These are phyloP conservation scores for Annulohypoxylon truncatum DNA, from an alignment of 2,329 filamentous ascomycete species.

Conservation along the genomic window DNA sequence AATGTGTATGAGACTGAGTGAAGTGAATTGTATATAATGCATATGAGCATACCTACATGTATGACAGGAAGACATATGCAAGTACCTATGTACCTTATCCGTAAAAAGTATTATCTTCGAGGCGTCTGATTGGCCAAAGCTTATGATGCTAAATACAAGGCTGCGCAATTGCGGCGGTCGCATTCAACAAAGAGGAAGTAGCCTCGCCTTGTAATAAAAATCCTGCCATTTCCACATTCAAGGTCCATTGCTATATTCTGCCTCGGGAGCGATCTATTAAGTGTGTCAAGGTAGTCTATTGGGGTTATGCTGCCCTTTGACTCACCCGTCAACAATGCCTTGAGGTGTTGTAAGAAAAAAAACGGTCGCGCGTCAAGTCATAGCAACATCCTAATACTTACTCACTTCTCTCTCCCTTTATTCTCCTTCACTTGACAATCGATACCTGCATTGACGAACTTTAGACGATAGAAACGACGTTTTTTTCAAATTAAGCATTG, in stretches of 20 bases:
- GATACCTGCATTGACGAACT: not conserved
- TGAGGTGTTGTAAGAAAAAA: constrained; percentile 27
- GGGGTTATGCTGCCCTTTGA: constrained; percentile 28
- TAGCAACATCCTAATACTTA: not conserved
- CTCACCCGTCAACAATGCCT: constrained; percentile 28
- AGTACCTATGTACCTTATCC: constrained; percentile 1
- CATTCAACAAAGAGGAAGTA: constrained; percentile 26
- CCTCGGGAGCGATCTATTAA: not conserved
- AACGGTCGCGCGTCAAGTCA: constrained; percentile 2
- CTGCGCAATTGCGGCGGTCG: constrained; percentile 23
- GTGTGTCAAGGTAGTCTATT: not conserved
- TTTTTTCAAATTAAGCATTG: not conserved
- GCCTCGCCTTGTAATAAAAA: constrained; percentile 24
- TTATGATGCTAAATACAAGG: constrained; percentile 33
- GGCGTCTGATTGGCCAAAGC: constrained; percentile 27
- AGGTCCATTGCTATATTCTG: not conserved
- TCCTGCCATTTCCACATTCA: not conserved
- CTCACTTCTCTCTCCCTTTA: not conserved
- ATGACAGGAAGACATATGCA: too few relatives aligned
- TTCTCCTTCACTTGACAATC: not conserved
- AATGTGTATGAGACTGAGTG: too few relatives aligned
- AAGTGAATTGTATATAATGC: not conserved
- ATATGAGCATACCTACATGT: too few relatives aligned
- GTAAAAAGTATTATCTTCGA: constrained; percentile 14
- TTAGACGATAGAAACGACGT: not conserved